phyloP scores from a whole-genome alignment of 345 rosid genomes.

The Ceriops tagal region DNA sequence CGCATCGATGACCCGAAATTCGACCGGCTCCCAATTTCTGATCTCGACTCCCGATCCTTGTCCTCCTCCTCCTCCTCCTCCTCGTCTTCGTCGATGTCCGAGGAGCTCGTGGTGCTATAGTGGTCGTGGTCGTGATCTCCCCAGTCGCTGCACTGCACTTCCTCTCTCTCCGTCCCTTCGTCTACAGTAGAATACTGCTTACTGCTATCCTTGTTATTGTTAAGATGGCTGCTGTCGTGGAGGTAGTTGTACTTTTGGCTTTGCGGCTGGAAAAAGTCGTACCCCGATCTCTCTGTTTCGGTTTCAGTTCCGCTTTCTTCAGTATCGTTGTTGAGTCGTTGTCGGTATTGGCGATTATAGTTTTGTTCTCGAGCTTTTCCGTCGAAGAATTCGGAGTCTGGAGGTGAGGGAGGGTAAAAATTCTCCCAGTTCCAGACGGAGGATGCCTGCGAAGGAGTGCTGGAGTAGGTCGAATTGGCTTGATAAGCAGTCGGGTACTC shows the following conservation, averaged over 20 bases:
- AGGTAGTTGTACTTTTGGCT: slow-evolving; percentile 6
- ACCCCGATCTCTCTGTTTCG: slow-evolving; percentile 64
- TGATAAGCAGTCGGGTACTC: slow-evolving; percentile 66
- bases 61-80: slow-evolving; percentile 47
- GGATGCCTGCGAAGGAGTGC: slow-evolving; percentile 83
- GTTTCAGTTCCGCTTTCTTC: slow-evolving; percentile 28
- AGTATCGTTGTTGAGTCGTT: slow-evolving; percentile 11
- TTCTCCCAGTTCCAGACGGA: slow-evolving; percentile 99
- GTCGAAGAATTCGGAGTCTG: slow-evolving; percentile 77
- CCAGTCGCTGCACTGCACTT: slow-evolving; percentile 97
- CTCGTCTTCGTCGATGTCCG: slow-evolving; percentile 33
- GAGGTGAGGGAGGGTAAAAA: slow-evolving; percentile 93
- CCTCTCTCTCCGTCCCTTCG: slow-evolving; percentile 77
- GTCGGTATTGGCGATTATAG: slow-evolving; percentile 14
- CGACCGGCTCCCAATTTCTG: slow-evolving; percentile 67
- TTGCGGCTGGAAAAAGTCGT: slow-evolving; percentile 46
- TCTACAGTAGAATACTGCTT: slow-evolving; percentile 28
- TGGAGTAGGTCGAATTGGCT: slow-evolving; percentile 59
- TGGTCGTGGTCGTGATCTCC: slow-evolving; percentile 54
- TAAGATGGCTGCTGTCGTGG: not conserved
- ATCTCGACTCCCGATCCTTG: slow-evolving; percentile 51
- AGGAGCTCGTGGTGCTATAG: slow-evolving; percentile 58
- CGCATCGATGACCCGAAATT: slow-evolving; percentile 51
- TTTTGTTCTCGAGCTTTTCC: slow-evolving; percentile 36
- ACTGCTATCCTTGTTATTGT: not conserved